Conservation (phyloP, 202 grass and related monocot genomes). For the Eragrostis tef region DNA sequence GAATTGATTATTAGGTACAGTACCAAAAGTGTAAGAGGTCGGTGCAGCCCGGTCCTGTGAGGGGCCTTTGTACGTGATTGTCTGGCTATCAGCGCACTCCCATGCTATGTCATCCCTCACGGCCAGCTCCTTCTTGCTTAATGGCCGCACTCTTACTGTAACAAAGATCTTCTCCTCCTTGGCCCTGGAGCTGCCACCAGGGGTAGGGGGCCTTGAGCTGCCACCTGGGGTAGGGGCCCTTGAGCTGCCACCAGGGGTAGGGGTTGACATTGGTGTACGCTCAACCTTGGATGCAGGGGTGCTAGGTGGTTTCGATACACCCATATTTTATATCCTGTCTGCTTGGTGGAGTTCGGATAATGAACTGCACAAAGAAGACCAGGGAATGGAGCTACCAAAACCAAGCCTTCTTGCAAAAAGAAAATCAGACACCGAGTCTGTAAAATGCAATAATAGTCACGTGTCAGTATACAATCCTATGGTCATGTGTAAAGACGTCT, state of each 20-base stretch:
- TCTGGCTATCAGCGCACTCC: slow-evolving; percentile 74
- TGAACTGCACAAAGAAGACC: neutral
- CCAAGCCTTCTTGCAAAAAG: slow-evolving; percentile 2
- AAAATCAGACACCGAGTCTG: slow-evolving; percentile 36
- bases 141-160: slow-evolving; percentile 85
- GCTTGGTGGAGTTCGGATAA: neutral
- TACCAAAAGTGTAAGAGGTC: slow-evolving; percentile 87
- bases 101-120: slow-evolving; percentile 70
- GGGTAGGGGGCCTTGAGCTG: slow-evolving; percentile 39
- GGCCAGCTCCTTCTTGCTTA: slow-evolving; percentile 72
- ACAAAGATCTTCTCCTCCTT: slow-evolving; percentile 99
- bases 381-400: neutral
- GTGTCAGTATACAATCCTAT: slow-evolving; percentile 2
- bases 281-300: slow-evolving; percentile 81
- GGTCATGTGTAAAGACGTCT: neutral
- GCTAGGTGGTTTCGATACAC: slow-evolving; percentile 61
- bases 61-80: slow-evolving; percentile 65
- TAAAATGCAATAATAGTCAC: slow-evolving; percentile 11
- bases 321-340: slow-evolving; percentile 20
- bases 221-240: slow-evolving; percentile 52
- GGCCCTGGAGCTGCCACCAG: slow-evolving; percentile 67
- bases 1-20: slow-evolving; percentile 34
- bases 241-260: slow-evolving; percentile 54
- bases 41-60: slow-evolving; percentile 65
- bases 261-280: slow-evolving; percentile 63